Base-by-base conservation (phyloP, 768 basidiomycete species). In the Sarcodon aspratus region DNA sequence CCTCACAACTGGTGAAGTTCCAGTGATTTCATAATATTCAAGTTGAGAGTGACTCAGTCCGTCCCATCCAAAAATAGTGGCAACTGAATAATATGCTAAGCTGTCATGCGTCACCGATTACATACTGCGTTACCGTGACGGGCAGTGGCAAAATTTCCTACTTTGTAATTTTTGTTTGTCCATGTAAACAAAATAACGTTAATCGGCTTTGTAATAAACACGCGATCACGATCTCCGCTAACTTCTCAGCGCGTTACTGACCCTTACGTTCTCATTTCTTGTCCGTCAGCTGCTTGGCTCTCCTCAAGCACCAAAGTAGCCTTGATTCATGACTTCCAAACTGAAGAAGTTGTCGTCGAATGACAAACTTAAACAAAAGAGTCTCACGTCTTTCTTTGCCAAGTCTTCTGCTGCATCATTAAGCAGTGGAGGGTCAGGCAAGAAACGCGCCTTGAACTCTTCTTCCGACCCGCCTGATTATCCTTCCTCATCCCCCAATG, bases 311-410 rank as follows among this genome's bases (percentile, higher is more conserved):
- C 40, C 17, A 42, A 42, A 15, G 40, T 13, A 42, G 40, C 11
- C 40, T 17, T 42, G 40, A 17, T 27, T 13, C 5, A 27, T 27
- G 21, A 5, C 40, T 17, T 13, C 40, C 27, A 42, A 42, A 27
- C 40, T 42, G 15, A 55, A 55, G 48, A 8, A 43, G n/a, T 47
- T 46, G 33, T 45, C 54, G 33, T 36, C 46, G 40, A 49, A 38
- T 7, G 59, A 57, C n/a, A 58, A 57, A 11, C 61, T 70, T 63
- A 85, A 82, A 55, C 86, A 88, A 61, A 87, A 85, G 58, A 85
- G 80, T 55, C 70, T 88, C 8, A 79, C 78, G 61, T 75, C 79
- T 4, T 89, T 78, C 65, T 85, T 88, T 53, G 65, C 57, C 32
- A 68, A 70, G 7, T 46, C 49, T 9, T 33, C 48, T 21, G 37